phyloP scores from a whole-genome alignment of 2,329 filamentous ascomycete species.

The Grosmannia serpens region DNA sequence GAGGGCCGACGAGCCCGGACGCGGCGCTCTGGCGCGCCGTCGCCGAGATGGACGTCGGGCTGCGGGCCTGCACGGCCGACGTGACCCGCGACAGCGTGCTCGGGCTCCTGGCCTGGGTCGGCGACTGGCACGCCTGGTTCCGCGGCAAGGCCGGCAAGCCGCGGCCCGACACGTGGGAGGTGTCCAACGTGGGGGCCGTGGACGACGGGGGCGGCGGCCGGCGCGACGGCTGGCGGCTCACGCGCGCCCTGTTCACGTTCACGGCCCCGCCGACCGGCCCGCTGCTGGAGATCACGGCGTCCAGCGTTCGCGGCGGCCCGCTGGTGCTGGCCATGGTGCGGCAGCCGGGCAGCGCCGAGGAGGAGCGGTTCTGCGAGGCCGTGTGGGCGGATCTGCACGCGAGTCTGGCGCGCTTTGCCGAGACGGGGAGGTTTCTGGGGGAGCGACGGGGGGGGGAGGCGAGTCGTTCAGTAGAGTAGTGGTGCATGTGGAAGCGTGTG shows the following conservation, averaged over 20 bases:
- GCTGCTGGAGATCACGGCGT: slow-evolving; percentile 33
- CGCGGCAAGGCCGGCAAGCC: slow-evolving; percentile 28
- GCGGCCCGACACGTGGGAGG: slow-evolving; percentile 33
- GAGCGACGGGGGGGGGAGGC: neutral
- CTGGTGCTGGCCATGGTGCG: slow-evolving; percentile 34
- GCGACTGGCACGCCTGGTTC: slow-evolving; percentile 32
- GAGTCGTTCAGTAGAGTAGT: neutral
- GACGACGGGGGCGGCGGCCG: slow-evolving; percentile 3
- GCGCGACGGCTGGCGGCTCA: slow-evolving; percentile 23
- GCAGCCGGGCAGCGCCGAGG: slow-evolving; percentile 33
- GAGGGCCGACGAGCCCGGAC: slow-evolving; percentile 10
- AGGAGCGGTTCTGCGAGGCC: slow-evolving; percentile 21
- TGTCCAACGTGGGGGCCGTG: slow-evolving; percentile 42
- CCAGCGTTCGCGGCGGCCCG: slow-evolving; percentile 28
- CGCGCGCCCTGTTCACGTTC: slow-evolving; percentile 38
- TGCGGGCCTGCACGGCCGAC: slow-evolving; percentile 20
- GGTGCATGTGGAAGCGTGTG: neutral
- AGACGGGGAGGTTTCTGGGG: slow-evolving; percentile 1
- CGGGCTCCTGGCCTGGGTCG: slow-evolving; percentile 29
- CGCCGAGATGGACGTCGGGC: slow-evolving; percentile 24
- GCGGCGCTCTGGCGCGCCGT: slow-evolving; percentile 28
- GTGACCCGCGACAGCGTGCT: slow-evolving; percentile 31
- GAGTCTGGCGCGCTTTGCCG: slow-evolving; percentile 13
- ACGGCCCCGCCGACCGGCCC: slow-evolving; percentile 30
- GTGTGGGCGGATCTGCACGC: slow-evolving; percentile 26